Evolutionary conservation across 2,329 filamentous ascomycete genomes (phyloP).

Genomic region (Zymoseptoria pseudotritici): DNA sequence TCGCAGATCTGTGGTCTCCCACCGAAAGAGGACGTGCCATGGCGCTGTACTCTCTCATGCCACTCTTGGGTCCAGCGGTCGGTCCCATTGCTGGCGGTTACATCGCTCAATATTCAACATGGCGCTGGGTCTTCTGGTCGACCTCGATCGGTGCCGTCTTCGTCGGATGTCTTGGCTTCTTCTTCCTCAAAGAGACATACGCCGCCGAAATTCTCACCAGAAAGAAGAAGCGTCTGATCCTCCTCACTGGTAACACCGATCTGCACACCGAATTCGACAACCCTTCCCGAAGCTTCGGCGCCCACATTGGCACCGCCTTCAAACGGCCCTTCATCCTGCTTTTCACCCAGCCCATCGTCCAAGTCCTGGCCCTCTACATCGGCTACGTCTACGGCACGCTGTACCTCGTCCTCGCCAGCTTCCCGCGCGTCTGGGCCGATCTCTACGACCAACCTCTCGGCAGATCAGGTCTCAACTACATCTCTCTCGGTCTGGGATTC

Average conservation of each 20-base stretch:
- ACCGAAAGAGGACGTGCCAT: slow-evolving; percentile 58
- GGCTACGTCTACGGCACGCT: slow-evolving; percentile 34
- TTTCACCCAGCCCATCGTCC: slow-evolving; percentile 32
- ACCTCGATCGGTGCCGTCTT: slow-evolving; percentile 56
- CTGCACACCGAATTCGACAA: slow-evolving; percentile 46
- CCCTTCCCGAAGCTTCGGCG: slow-evolving; percentile 27
- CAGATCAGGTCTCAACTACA: slow-evolving; percentile 34
- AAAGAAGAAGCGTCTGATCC: slow-evolving; percentile 51
- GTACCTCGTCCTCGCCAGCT: slow-evolving; percentile 32
- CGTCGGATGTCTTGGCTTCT: slow-evolving; percentile 55
- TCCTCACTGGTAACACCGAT: slow-evolving; percentile 53
- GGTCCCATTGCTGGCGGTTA: slow-evolving; percentile 61
- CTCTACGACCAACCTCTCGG: slow-evolving; percentile 21
- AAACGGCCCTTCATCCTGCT: slow-evolving; percentile 31
- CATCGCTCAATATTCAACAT: slow-evolving; percentile 55
- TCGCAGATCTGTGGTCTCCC: slow-evolving; percentile 50
- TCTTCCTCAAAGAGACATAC: slow-evolving; percentile 60
- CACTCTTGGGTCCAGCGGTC: slow-evolving; percentile 57
- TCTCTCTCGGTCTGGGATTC: slow-evolving; percentile 55
- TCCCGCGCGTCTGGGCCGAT: slow-evolving; percentile 27
- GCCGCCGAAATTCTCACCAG: slow-evolving; percentile 53
- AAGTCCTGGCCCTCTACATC: slow-evolving; percentile 31
- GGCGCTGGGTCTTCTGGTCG: slow-evolving; percentile 68
- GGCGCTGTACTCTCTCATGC: slow-evolving; percentile 55
- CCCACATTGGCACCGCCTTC: slow-evolving; percentile 27